phyloP scores from a whole-genome alignment of 306 rosid genomes.

The Castanopsis chinensis region DNA sequence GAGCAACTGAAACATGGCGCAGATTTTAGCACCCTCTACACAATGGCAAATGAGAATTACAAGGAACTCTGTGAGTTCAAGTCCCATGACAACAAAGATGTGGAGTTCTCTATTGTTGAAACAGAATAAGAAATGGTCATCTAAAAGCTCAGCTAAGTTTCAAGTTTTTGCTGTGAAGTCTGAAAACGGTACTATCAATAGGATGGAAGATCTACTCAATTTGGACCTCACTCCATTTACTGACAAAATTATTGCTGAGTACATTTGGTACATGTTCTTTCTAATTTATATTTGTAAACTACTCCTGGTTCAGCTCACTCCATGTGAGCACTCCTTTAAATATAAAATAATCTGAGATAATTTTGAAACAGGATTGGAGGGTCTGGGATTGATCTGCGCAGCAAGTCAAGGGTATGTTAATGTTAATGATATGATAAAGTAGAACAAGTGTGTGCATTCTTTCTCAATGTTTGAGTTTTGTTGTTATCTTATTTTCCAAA shows the following conservation, averaged over 20 bases:
- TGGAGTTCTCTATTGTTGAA: slow-evolving; percentile 70
- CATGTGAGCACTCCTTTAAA: slow-evolving; percentile 13
- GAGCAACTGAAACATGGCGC: slow-evolving; percentile 73
- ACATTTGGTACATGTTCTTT: slow-evolving; percentile 70
- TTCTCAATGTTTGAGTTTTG: slow-evolving; percentile 8
- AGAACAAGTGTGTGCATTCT: background rate
- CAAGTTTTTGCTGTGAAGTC: slow-evolving; percentile 59
- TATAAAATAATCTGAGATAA: background rate
- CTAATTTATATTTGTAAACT: background rate
- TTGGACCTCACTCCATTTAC: slow-evolving; percentile 81
- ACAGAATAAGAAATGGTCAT: slow-evolving; percentile 61
- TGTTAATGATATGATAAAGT: slow-evolving; percentile 13
- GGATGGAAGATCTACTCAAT: slow-evolving; percentile 72
- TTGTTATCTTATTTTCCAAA: slow-evolving; percentile 22
- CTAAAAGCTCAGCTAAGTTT: slow-evolving; percentile 52
- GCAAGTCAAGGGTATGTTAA: slow-evolving; percentile 83
- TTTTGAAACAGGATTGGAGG: slow-evolving; percentile 84
- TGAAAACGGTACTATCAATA: slow-evolving; percentile 63
- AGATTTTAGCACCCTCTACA: slow-evolving; percentile 89
- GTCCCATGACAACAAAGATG: slow-evolving; percentile 63
- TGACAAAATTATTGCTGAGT: slow-evolving; percentile 90
- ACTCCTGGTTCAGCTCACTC: background rate
- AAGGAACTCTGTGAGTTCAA: slow-evolving; percentile 45
- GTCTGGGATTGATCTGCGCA: slow-evolving; percentile 88
- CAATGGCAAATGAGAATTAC: slow-evolving; percentile 79